These are phyloP conservation scores for Verticillium nubilum DNA, from an alignment of 2,329 filamentous ascomycete genomes.

Conservation along the genomic window DNA sequence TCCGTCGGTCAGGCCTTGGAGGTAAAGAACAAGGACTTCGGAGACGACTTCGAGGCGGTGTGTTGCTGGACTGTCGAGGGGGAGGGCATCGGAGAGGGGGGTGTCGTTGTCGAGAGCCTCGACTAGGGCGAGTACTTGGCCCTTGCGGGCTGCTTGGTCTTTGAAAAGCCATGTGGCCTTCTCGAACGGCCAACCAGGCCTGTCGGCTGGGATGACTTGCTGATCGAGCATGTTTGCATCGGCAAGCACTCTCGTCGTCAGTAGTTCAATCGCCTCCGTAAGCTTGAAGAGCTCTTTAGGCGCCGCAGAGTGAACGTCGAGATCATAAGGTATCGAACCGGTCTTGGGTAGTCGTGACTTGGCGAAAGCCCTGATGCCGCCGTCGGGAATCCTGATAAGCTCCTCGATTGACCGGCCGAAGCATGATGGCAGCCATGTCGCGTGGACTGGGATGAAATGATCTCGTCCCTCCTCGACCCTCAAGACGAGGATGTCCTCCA, in stretches of 20 bases:
- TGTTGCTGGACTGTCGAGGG: constrained; percentile 55
- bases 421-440: constrained; percentile 72
- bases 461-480: constrained; percentile 80
- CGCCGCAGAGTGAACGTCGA: constrained; percentile 67
- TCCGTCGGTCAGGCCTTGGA: constrained; percentile 71
- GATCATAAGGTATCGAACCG: constrained; percentile 48
- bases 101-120: constrained; percentile 70
- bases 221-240: constrained; percentile 59
- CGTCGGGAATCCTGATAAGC: constrained; percentile 77
- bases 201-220: constrained; percentile 42
- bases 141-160: constrained; percentile 19
- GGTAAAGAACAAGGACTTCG: constrained; percentile 67
- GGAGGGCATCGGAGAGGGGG: constrained; percentile 56
- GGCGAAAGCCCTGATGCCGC: constrained; percentile 60
- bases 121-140: constrained; percentile 34
- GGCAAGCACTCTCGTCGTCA: constrained; percentile 51
- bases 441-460: constrained; percentile 82
- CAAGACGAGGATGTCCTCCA: constrained; percentile 87
- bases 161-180: constrained; percentile 24
- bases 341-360: constrained; percentile 23
- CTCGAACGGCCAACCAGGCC: constrained; percentile 56
- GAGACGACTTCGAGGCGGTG: constrained; percentile 71
- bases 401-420: constrained; percentile 86
- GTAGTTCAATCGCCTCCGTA: constrained; percentile 67
- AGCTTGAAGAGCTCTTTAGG: constrained; percentile 86